A percentile compares a stretch with the other conserved stretches of the same genome.
Conservation (phyloP, 352 stramenopile genomes). For the Phytopythium sindhum region DNA sequence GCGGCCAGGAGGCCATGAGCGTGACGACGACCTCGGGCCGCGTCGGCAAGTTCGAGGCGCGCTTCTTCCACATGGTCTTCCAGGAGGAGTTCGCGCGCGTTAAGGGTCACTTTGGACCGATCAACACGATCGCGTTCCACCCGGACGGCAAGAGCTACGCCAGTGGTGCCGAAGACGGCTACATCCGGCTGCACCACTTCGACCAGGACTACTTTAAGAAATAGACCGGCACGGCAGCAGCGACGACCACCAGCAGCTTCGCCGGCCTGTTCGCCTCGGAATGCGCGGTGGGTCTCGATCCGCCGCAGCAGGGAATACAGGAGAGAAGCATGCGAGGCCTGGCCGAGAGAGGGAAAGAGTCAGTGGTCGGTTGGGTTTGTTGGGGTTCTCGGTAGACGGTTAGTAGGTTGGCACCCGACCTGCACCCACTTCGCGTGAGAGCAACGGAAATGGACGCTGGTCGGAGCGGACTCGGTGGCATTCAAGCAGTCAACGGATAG, state of each 20-base stretch:
- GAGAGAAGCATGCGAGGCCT: not conserved
- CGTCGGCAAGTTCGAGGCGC: conserved; percentile 93
- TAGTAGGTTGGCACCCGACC: not conserved
- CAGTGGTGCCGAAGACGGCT: conserved; percentile 98
- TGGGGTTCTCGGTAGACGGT: not conserved
- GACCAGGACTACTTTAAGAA: conserved; percentile 96
- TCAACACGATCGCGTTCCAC: conserved; percentile 99
- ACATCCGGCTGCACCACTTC: conserved; percentile 97
- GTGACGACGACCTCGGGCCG: conserved; percentile 96
- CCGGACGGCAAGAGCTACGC: conserved; percentile 98
- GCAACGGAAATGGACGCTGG: not conserved
- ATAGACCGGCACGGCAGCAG: conserved; percentile 1
- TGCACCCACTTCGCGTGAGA: not conserved
- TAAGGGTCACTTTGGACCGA: conserved; percentile 99
- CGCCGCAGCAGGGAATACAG: too few species aligned
- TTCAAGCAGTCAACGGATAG: not conserved
- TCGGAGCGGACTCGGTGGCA: not conserved
- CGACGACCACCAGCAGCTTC: not conserved
- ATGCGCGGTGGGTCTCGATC: too few species aligned
- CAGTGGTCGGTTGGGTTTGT: not conserved
- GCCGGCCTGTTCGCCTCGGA: too few species aligned
- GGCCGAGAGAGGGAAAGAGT: too few species aligned
- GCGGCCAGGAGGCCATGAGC: conserved; percentile 98
- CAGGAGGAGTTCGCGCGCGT: conserved; percentile 98
- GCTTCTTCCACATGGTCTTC: conserved; percentile 99